A percentile compares a stretch with the other conserved stretches of the same genome.
These are phyloP conservation scores for Sporisorium scitamineum DNA, from an alignment of 1,284 basidiomycete species.

Conservation along the genomic window DNA sequence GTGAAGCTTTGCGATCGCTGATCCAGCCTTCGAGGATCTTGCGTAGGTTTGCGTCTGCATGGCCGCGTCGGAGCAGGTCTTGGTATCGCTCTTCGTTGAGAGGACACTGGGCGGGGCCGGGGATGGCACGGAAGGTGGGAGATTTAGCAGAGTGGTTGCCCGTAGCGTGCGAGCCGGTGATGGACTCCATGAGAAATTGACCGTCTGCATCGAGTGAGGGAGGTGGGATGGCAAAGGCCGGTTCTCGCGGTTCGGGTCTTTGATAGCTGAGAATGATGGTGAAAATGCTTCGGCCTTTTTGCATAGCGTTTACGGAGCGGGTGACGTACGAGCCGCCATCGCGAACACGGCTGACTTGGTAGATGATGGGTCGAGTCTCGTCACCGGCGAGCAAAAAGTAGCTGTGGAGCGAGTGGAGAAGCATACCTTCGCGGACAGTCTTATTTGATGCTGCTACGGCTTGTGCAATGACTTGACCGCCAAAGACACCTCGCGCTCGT, in stretches of 20 bases:
- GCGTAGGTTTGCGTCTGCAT: slow-evolving; percentile 31
- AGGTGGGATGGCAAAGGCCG: slow-evolving; percentile 58
- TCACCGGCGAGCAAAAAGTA: slow-evolving; percentile 65
- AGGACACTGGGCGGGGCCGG: slow-evolving; percentile 43
- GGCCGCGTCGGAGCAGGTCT: slow-evolving; percentile 33
- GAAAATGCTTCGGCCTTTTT: slow-evolving; percentile 59
- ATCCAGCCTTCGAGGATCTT: slow-evolving; percentile 53
- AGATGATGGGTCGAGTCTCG: slow-evolving; percentile 57
- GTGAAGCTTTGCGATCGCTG: slow-evolving; percentile 52
- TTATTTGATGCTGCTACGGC: slow-evolving; percentile 56
- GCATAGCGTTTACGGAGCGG: slow-evolving; percentile 60
- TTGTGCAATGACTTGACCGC: slow-evolving; percentile 65
- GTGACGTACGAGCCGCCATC: slow-evolving; percentile 67
- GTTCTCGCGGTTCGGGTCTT: slow-evolving; percentile 59
- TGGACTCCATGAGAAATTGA: slow-evolving; percentile 18
- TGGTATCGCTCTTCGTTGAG: slow-evolving; percentile 58
- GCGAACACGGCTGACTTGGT: slow-evolving; percentile 59
- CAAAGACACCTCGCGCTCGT: slow-evolving; percentile 65
- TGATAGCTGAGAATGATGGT: slow-evolving; percentile 65
- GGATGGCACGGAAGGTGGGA: slow-evolving; percentile 42
- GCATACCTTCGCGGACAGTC: slow-evolving; percentile 56
- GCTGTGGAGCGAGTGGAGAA: slow-evolving; percentile 59
- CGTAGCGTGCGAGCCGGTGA: slow-evolving; percentile 44
- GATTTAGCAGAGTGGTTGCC: slow-evolving; percentile 36
- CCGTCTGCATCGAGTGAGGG: slow-evolving; percentile 46